These are phyloP conservation scores for Fusarium palustre DNA, from an alignment of 2,329 filamentous ascomycete species.

Conservation along the genomic window DNA sequence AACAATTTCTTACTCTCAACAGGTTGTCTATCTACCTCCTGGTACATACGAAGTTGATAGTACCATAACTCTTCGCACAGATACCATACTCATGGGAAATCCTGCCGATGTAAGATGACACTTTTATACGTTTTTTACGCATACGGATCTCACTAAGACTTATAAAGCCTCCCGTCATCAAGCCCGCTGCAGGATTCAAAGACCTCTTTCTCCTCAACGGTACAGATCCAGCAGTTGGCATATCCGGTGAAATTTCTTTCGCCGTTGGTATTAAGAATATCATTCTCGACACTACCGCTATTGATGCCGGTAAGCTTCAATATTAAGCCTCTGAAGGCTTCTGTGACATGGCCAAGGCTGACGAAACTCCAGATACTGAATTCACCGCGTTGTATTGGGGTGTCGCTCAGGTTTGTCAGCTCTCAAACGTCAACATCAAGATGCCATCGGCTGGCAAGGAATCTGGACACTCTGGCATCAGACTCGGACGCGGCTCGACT, in stretches of 20 bases:
- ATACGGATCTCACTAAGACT: neutral
- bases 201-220: neutral
- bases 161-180: neutral
- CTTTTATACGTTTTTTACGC: neutral
- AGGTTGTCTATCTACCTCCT: neutral
- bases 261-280: neutral
- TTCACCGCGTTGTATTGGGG: neutral
- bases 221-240: neutral
- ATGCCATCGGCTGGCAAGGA: neutral
- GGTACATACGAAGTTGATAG: neutral
- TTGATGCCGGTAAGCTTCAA: neutral
- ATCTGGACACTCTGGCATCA: neutral
- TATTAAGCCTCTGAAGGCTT: fast-evolving
- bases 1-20: neutral
- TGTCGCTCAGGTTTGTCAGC: neutral
- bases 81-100: neutral
- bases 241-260: neutral
- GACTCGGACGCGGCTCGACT: neutral
- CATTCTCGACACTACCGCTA: neutral
- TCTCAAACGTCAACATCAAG: neutral
- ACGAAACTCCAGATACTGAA: neutral
- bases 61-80: neutral
- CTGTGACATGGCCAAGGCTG: neutral
- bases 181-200: neutral
- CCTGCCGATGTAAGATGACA: neutral